Evolutionary conservation across 2,329 filamentous ascomycete species (phyloP), one percentile per base, ranked within the genome.

Genomic region (Cladosporium phlei): DNA sequence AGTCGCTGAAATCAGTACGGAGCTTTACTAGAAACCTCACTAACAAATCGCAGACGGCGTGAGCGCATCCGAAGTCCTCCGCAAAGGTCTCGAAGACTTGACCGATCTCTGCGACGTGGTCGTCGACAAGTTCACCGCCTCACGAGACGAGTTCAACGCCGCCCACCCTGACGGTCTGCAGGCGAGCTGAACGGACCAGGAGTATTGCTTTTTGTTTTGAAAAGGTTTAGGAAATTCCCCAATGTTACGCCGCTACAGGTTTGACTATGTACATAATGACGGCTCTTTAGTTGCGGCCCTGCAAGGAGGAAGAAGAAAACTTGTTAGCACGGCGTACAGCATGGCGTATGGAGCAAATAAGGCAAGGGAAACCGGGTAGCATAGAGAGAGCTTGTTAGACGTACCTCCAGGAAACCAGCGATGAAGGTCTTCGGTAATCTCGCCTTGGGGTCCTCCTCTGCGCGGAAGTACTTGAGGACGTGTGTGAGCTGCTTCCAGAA

Each of bases 401-500:
- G 66, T 73, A 90, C 93, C 86, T 97, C 88, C 62, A 98, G 75
- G 75, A 98, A 98, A 39, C 88, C 88, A 59, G 83, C 79, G 73
- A 98, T 94, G 73, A 98, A 98, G 74, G 80, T 93, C 61, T 81
- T 81, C 29, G 91, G 91, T 70, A 96, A 72, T 66, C 80, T 82
- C 59, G 80, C 76, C 57, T 75, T 88, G 67, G 76, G 85, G 68
- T 81, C 88, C 75, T 82, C 88, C 69, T 97, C 90, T 60, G 83
- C 78, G 66, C 90, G 83, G 78, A 97, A 98, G 72, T 95, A 98
- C 61, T 93, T 89, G 79, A 98, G 88, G 59, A 98, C 79, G 68
- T 98, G 93, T 54, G 86, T 86, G 52, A 90, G 78, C 72, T 98
- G 93, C 73, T 96, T 95, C 93, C 93, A 98, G 78, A 86, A 98